phyloP scores from a whole-genome alignment of 257 asterid genomes.

The Lavandula angustifolia region DNA sequence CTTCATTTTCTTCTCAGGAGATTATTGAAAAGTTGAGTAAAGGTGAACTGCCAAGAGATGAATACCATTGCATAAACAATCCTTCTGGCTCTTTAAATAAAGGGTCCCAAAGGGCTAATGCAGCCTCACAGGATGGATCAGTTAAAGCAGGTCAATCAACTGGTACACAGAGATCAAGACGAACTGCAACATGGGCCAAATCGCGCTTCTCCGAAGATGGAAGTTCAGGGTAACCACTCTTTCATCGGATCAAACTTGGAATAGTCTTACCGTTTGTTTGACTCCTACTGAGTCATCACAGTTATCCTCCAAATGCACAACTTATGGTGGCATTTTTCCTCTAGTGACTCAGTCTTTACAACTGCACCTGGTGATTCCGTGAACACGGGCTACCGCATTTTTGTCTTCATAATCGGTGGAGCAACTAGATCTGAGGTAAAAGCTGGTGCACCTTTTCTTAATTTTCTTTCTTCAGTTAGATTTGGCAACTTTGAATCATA shows the following conservation, averaged over 20 bases:
- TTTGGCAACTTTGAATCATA: constrained; percentile 3
- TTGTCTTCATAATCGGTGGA: constrained; percentile 81
- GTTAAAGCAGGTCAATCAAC: constrained; percentile 46
- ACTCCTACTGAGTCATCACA: neutral
- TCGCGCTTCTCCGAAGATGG: constrained; percentile 70
- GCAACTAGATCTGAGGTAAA: constrained; percentile 90
- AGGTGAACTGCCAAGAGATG: constrained; percentile 71
- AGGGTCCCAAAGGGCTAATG: constrained; percentile 31
- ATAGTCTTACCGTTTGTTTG: neutral
- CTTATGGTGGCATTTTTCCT: constrained; percentile 8
- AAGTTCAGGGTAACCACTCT: constrained; percentile 55
- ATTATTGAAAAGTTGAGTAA: constrained; percentile 66
- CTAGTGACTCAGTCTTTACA: constrained; percentile 60
- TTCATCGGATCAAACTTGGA: neutral
- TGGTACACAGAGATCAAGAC: constrained; percentile 69
- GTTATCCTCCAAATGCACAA: constrained; percentile 1
- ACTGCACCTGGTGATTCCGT: constrained; percentile 49
- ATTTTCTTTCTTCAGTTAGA: constrained; percentile 5
- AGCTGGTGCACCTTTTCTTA: too few species aligned
- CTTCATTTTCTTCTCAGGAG: constrained; percentile 47
- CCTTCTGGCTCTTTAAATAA: constrained; percentile 41
- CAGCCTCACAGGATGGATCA: constrained; percentile 45
- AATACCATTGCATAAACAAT: constrained; percentile 63
- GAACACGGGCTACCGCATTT: constrained; percentile 82
- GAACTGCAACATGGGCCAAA: constrained; percentile 84